Evolutionary conservation across 1,284 basidiomycete species (phyloP), one percentile per base, ranked within the genome.

Genomic region (Naganishia liquefaciens): DNA sequence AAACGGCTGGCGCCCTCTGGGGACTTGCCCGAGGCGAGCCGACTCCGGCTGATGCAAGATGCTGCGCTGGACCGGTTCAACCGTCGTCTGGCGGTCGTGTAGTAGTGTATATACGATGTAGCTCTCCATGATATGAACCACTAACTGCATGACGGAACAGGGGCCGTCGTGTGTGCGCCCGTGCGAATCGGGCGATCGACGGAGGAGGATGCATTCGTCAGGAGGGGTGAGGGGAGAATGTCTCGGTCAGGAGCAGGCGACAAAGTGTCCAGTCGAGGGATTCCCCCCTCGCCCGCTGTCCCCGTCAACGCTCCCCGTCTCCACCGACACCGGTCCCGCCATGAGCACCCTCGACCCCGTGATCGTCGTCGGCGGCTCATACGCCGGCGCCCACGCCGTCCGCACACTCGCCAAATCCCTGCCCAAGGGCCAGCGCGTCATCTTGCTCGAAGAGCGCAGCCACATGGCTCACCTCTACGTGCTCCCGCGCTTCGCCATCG

Each of bases 391-490:
- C 25, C 81, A 82, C 60, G 87, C 86, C 0, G 84, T 85, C 7
- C 82, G 84, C 63, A 69, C 86, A 23, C 82, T 90, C 43, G 82
- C 84, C 11, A 76, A 82, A 33, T 77, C 77, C 39, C 77, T 89
- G 27, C 87, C 88, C 3, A 72, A 78, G 23, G 83, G 79, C 28
- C 88, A 86, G 85, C 81, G 84, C 49, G 80, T 89, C 42, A 81
- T 89, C n/a, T 78, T 87, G n/a, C 81, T 89, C 46, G 88, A 90
- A 71, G 79, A 87, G 46, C 50, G 62, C 88, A 89, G 70, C 83
- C 85, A 79, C 86, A 54, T 62, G 25, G 58, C 72, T 74, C 77
- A 81, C 68, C 72, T 81, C 23, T 82, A 82, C 69, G 80, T 78
- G 21, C 81, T 82, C 62, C 81, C 82, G 1, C 77, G 82, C 63